Base-by-base conservation (phyloP, 257 asterid genomes). In the Capsicum chinense region DNA sequence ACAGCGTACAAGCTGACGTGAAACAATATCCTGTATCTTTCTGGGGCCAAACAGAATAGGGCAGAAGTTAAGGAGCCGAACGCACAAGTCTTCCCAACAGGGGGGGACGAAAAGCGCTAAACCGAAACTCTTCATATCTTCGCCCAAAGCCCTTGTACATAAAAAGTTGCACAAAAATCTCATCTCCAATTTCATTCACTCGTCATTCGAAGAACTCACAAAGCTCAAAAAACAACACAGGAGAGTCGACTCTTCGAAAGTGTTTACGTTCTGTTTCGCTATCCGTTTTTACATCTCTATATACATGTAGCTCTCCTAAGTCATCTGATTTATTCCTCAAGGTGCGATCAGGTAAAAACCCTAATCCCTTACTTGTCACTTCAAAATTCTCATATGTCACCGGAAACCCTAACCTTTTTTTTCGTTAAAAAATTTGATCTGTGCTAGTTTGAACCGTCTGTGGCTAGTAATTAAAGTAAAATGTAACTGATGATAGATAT, bases 311-410 rank as follows among this genome's bases (percentile, higher is more conserved):
- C 26, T 52, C 13, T 78, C 50, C 47, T 76, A 12, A 47, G 16
- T 50, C 42, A 74, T 50, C 14, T 50, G 80, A 15, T 48, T 63
- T 14, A 50, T 62, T 81, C 57, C 84, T 81, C 57, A 9, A 68
- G 17, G 33, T 50, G 48, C 47, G 52, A 81, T 64, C 62, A 82
- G 84, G 84, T 82, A 82, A 64, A 76, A 82, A 64, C 84, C 84
- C 84, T 82, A 82, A 64, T 64, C 6, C 39, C 59, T 42, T 64
- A 80, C 71, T 42, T 70, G 56, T 16, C 15, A 73, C 58, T 59
- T 57, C 62, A 19, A 19, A 17, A 52, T 57, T 57, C 19, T 67
- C 50, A 13, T 13, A 35, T 2, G 50, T 67, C 11, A 14, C 74
- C 50, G 5, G 56, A 52, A 52, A 9, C 0, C 19, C 21, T 79